Evolutionary conservation across 768 basidiomycete species (phyloP).

Genomic region (Crucibulum laeve): DNA sequence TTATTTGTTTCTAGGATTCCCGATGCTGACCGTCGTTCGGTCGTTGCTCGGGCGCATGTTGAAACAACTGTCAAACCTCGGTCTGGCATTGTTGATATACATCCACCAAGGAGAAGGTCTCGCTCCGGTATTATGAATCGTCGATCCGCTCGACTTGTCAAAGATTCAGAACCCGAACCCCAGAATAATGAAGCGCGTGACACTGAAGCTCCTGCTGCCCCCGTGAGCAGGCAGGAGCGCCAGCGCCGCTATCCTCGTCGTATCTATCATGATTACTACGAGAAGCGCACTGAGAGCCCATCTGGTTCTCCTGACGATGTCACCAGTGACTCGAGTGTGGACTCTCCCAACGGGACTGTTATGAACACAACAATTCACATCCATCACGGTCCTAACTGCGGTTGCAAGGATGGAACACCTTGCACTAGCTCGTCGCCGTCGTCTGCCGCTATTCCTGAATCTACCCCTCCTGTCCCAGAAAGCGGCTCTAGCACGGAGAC

Average conservation of each 20-base stretch:
- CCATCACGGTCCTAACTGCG: no score
- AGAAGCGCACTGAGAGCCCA: slow-evolving; percentile 17
- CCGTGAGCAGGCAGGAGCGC: slow-evolving; percentile 4
- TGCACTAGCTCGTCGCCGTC: no score
- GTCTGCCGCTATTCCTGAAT: no score
- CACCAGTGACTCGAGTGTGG: no score
- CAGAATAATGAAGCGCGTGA: slow-evolving; percentile 17
- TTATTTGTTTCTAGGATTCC: slow-evolving; percentile 17
- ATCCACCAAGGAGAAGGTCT: slow-evolving; percentile 15
- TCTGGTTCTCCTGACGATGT: slow-evolving; percentile 6
- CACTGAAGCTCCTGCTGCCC: slow-evolving; percentile 16
- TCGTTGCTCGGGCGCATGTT: slow-evolving; percentile 19
- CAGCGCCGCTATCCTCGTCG: slow-evolving; percentile 24
- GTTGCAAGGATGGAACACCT: no score
- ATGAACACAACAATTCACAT: no score
- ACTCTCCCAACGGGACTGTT: no score
- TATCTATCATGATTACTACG: slow-evolving; percentile 20
- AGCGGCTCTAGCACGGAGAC: no score
- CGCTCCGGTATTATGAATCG: slow-evolving; percentile 13
- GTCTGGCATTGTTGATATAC: slow-evolving; percentile 23
- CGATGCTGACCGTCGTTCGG: slow-evolving; percentile 15
- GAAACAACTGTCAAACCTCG: slow-evolving; percentile 13
- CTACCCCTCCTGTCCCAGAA: no score
- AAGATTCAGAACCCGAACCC: slow-evolving; percentile 16
- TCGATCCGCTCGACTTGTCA: slow-evolving; percentile 21